Evolutionary conservation across 78 protist genomes (phyloP), one percentile per base, ranked within the genome.

Genomic region (Dictyostelium firmibasis): DNA sequence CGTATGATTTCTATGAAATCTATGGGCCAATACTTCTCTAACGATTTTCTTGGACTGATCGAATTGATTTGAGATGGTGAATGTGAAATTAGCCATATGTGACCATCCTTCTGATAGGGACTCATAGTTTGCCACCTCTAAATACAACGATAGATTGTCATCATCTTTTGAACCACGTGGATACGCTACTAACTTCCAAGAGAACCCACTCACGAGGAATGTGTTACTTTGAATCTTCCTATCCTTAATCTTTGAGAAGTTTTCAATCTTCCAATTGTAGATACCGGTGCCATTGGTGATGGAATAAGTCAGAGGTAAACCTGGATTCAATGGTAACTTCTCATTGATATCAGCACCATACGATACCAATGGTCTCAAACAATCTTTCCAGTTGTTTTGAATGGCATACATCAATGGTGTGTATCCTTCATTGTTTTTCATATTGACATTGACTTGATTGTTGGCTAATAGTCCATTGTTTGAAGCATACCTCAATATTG

Each of bases 101-200:
- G 77, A 81, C 94, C 94, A 88, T 4, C 94, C 94, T 2, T 88
- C 94, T 1, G 81, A 31, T 11, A 88, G 10, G 23, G 35, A 9
- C 2, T 88, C 94, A 53, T 88, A 85, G 16, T 88, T 88, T 16
- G 94, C 94, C 3, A 88, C 94, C 70, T 88, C 94, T 7, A 88
- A 44, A n/a, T 88, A 88, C 2, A 88, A 38, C 2, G 94, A 88
- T 2, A 88, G 60, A 60, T 88, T 88, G 25, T 88, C 94, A 33
- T 88, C 94, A 36, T 81, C 43, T 10, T 67, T 53, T 23, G 87
- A 81, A 29, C 94, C 93, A 84, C 76, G 82, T 4, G 94, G 94
- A 67, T 88, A 88, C 0, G 87, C 94, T 1, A 88, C 94, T 35
- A 88, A 47, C 18, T 88, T 88, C 94, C 94, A 88, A 2, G 87